Evolutionary conservation across 176 grass and related monocot species (phyloP).

Genomic region (Paspalum vaginatum): DNA sequence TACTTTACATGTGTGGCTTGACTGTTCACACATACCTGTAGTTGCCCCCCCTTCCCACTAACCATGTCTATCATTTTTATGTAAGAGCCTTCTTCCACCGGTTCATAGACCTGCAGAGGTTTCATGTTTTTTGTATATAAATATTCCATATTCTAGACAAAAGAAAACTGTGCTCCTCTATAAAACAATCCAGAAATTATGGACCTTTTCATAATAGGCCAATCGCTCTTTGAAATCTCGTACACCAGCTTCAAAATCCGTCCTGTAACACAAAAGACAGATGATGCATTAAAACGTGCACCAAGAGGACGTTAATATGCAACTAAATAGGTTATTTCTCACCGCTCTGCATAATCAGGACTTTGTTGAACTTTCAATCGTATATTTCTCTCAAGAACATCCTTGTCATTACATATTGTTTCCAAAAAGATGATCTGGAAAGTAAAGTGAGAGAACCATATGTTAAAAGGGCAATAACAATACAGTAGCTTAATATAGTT

Average conservation of each 20-base stretch:
- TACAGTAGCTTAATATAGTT: constrained; percentile 9
- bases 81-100: constrained; percentile 94
- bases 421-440: constrained; percentile 95
- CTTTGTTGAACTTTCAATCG: constrained; percentile 97
- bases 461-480: constrained; percentile 29
- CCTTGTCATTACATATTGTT: constrained; percentile 94
- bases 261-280: constrained; percentile 55
- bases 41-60: constrained; percentile 78
- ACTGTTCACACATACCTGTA: constrained; percentile 63
- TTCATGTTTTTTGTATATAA: constrained; percentile 32
- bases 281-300: constrained; percentile 16
- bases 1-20: constrained; percentile 19
- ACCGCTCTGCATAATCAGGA: constrained; percentile 98
- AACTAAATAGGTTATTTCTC: constrained; percentile 49
- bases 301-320: background rate
- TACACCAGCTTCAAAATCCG: constrained; percentile 94
- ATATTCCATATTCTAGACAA: constrained; percentile 25
- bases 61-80: constrained; percentile 99
- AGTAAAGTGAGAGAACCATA: constrained; percentile 23
- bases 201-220: constrained; percentile 93
- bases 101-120: constrained; percentile 78
- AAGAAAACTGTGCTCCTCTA: background rate
- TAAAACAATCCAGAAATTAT: constrained; percentile 36
- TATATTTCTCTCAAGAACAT: constrained; percentile 95
- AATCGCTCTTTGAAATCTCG: constrained; percentile 90